Base-by-base conservation (phyloP, 148 eudicot species). In the Cornus controversa region DNA sequence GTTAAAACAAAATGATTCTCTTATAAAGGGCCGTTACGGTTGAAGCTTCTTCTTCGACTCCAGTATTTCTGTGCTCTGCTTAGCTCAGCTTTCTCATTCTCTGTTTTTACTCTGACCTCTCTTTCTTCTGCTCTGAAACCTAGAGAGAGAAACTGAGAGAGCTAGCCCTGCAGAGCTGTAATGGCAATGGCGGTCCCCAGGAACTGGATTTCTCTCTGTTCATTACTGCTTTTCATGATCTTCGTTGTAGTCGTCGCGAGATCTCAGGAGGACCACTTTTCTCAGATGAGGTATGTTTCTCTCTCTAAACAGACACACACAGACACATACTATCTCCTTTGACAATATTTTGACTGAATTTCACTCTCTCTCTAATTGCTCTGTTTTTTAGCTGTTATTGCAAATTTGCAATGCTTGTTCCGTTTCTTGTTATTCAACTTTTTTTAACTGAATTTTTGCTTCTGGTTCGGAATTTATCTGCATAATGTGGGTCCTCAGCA, bases 151-250 rank as follows among this genome's bases (percentile, higher is more conserved):
- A 16, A 57, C 40, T 40, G 8, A 40, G 9, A 40, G 9, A 40
- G 9, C 66, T 7, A 40, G 9, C 66, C 20, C 9, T 5, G 10
- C 28, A 13, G 24, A 15, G 4, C 45, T 40, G 45, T 9, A 31
- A 42, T 50, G 78, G 37, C 62, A 78, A 82, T 78, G 75, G 78
- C 62, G 62, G 75, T 77, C 8, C 67, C 74, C 26, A 67, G 54
- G 73, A 81, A 67, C 65, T 77, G 68, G 72, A 8, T 81, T 25
- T 77, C 77, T 71, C 72, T 81, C n/a, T 64, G 68, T 67, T 67
- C 84, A 6, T 37, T 73, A 27, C 37, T 81, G 31, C 69, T 81
- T 29, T 18, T 77, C 45, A 40, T 40, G 29, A 37, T 81, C 47
- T 24, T 81, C 63, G 62, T 66, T 31, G 77, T 34, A 2, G 80